These are phyloP conservation scores for Salix brachista DNA, from an alignment of 345 rosid genomes.

Conservation along the genomic window DNA sequence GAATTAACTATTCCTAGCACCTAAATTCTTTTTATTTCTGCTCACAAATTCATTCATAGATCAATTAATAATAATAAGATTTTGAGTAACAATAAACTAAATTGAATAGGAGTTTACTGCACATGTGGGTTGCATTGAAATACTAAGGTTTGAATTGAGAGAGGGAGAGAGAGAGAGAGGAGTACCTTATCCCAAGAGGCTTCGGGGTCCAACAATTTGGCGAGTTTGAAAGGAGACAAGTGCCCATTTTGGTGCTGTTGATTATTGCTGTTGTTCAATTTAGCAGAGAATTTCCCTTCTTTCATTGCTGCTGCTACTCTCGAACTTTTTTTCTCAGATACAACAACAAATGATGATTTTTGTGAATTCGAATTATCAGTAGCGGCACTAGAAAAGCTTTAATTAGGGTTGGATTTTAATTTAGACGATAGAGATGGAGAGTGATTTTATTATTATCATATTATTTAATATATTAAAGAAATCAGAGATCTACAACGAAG, in stretches of 20 bases:
- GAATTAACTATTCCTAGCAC: background rate
- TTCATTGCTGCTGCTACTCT: slow-evolving; percentile 20
- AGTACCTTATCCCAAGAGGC: slow-evolving; percentile 91
- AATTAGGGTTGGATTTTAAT: no score
- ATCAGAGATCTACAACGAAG: background rate
- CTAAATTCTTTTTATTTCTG: background rate
- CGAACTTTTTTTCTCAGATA: background rate
- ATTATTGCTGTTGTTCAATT: slow-evolving; percentile 27
- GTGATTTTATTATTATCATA: no score
- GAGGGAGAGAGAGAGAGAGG: no score
- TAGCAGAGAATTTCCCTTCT: slow-evolving; percentile 20
- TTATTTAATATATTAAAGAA: no score
- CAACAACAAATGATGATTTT: no score
- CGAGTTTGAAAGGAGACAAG: slow-evolving; percentile 60
- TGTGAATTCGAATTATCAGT: no score
- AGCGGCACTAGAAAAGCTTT: no score
- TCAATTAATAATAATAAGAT: background rate
- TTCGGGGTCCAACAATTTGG: slow-evolving; percentile 80
- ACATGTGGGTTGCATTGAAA: no score
- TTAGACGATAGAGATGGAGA: no score
- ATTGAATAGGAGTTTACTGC: background rate
- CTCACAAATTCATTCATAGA: background rate
- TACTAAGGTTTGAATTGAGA: no score
- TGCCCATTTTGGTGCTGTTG: slow-evolving; percentile 55
- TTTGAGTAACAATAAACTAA: background rate